Percentiles rank a stretch among this genome's conserved stretches.
Evolutionary conservation across 2,329 filamentous ascomycete genomes (phyloP).

Genomic region (Cladosporium sp.): DNA sequence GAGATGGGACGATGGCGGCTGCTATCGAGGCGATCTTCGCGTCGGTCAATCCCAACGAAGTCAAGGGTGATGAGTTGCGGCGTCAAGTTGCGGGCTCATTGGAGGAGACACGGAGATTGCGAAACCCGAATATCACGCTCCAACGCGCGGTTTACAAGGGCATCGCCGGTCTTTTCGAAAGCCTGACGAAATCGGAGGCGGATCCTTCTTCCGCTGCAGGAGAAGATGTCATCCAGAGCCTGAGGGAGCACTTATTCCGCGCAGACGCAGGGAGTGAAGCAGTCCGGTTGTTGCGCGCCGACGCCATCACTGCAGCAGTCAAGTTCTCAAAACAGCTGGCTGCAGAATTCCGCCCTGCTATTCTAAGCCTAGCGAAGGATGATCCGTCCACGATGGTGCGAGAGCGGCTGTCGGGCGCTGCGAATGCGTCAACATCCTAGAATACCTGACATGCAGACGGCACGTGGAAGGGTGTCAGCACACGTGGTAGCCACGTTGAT

Average conservation of each 20-base stretch:
- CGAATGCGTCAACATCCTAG: slow-evolving; percentile 6
- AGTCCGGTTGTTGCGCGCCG: slow-evolving; percentile 25
- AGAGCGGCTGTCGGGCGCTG: slow-evolving; percentile 13
- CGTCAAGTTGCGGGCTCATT: background rate
- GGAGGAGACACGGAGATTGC: slow-evolving; percentile 1
- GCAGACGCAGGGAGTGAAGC: slow-evolving; percentile 25
- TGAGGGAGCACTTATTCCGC: slow-evolving; percentile 25
- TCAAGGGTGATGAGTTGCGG: slow-evolving; percentile 17
- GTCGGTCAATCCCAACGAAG: slow-evolving; percentile 26
- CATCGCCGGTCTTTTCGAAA: slow-evolving; percentile 18
- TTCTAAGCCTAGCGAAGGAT: slow-evolving; percentile 14
- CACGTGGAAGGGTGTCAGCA: background rate
- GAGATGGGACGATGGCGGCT: slow-evolving; percentile 23
- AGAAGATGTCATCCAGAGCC: slow-evolving; percentile 6
- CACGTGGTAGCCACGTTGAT: slow-evolving; percentile 1
- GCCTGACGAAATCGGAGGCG: slow-evolving; percentile 6
- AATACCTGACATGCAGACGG: background rate
- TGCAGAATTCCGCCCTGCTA: slow-evolving; percentile 16
- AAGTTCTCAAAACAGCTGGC: slow-evolving; percentile 16
- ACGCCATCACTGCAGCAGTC: slow-evolving; percentile 23
- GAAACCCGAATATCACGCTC: slow-evolving; percentile 3
- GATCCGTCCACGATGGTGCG: slow-evolving; percentile 21
- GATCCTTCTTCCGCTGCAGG: slow-evolving; percentile 2
- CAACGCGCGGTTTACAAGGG: slow-evolving; percentile 19
- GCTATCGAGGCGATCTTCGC: slow-evolving; percentile 28